phyloP scores from a whole-genome alignment of 768 basidiomycete species.

The Cystobasidium tubakii region DNA sequence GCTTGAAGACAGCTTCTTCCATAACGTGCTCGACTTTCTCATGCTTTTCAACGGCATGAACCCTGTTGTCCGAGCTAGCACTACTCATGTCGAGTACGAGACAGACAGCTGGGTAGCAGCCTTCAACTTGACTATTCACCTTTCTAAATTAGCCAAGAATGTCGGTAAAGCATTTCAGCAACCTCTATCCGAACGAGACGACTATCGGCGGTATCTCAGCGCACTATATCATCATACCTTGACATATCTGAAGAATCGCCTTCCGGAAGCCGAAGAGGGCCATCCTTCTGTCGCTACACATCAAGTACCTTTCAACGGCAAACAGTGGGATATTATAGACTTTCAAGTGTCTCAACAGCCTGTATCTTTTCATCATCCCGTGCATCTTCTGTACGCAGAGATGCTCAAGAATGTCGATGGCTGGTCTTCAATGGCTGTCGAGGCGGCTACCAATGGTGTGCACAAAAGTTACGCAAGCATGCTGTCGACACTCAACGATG shows the following conservation, averaged over 20 bases:
- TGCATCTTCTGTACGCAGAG: slow-evolving; percentile 85
- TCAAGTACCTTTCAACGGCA: slow-evolving; percentile 65
- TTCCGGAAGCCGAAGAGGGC: background rate
- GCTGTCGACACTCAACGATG: background rate
- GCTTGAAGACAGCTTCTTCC: slow-evolving; percentile 48
- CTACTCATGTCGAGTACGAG: slow-evolving; percentile 89
- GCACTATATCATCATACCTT: slow-evolving; percentile 9
- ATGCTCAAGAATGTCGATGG: slow-evolving; percentile 66
- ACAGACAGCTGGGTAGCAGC: slow-evolving; percentile 94
- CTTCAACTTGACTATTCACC: slow-evolving; percentile 85
- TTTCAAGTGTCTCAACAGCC: slow-evolving; percentile 60
- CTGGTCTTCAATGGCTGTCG: slow-evolving; percentile 53
- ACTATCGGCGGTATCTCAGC: background rate
- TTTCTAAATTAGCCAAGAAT: slow-evolving; percentile 79
- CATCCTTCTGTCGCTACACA: slow-evolving; percentile 34
- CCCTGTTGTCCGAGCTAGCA: slow-evolving; percentile 73
- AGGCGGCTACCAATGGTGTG: slow-evolving; percentile 50
- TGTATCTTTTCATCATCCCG: slow-evolving; percentile 87
- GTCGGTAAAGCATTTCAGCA: slow-evolving; percentile 76
- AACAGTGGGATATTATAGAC: background rate
- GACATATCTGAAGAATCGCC: background rate
- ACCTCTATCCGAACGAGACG: slow-evolving; percentile 50
- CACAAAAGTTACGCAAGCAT: background rate
- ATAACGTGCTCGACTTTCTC: slow-evolving; percentile 65
- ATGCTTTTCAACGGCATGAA: slow-evolving; percentile 90